Evolutionary conservation across 108 stramenopile genomes (phyloP).

Genomic region (Cyclotella sp.): DNA sequence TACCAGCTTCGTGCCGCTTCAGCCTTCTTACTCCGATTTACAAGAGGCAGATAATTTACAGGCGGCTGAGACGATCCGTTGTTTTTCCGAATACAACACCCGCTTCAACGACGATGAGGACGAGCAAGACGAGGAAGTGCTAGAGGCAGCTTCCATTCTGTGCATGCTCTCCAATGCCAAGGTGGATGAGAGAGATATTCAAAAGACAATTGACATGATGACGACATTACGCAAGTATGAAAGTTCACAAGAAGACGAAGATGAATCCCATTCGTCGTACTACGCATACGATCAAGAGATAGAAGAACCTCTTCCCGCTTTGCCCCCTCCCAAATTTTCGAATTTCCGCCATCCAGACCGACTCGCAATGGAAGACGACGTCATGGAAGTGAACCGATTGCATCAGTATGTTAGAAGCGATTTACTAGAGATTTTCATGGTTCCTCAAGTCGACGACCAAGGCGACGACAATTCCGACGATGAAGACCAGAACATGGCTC

Average conservation of each 20-base stretch:
- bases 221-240: background rate
- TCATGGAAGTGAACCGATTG: constrained; percentile 49
- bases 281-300: background rate
- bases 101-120: background rate
- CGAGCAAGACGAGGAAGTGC: background rate
- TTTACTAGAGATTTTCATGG: constrained; percentile 53
- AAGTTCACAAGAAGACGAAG: background rate
- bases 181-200: background rate
- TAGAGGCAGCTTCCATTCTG: constrained; percentile 19
- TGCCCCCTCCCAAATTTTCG: background rate
- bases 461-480: constrained; percentile 22
- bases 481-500: background rate
- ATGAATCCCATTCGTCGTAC: background rate
- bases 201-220: constrained; percentile 8
- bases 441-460: constrained; percentile 35
- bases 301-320: background rate
- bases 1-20: background rate
- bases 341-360: constrained; percentile 42
- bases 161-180: constrained; percentile 5
- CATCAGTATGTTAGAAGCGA: constrained; percentile 54
- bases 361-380: constrained; percentile 48
- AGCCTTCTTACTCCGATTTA: background rate
- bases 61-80: background rate
- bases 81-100: constrained; percentile 2
- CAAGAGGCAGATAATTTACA: background rate